Evolutionary conservation across 176 grass and related monocot genomes (phyloP).

Genomic region (Oryza rufipogon): DNA sequence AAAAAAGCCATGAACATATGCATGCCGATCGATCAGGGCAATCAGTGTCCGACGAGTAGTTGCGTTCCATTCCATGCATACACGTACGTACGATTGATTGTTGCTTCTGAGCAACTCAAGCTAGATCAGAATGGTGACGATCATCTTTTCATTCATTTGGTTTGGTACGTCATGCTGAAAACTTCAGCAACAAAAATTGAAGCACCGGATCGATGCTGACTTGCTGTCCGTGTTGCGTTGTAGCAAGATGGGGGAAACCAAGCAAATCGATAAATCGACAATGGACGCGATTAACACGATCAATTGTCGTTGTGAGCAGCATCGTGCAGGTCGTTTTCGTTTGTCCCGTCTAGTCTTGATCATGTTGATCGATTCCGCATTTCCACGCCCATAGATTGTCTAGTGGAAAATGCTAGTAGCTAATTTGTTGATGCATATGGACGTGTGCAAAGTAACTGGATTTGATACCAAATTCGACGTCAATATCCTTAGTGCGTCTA

Average conservation of each 20-base stretch:
- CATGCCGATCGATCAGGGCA: neutral
- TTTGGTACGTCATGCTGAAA: neutral
- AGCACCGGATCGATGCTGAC: neutral
- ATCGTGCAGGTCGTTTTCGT: neutral
- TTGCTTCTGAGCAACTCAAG: conserved; percentile 37
- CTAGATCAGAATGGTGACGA: too few relatives aligned
- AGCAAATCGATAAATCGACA: neutral
- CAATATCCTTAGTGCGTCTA: neutral
- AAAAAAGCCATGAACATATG: neutral
- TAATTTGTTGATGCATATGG: neutral
- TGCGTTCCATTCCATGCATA: neutral
- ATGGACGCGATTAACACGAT: neutral
- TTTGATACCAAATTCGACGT: neutral
- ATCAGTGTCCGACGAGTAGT: neutral
- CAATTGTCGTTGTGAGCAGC: neutral
- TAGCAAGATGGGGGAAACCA: neutral
- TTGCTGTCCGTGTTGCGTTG: neutral
- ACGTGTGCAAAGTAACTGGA: neutral
- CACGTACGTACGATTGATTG: neutral
- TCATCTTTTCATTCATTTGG: neutral
- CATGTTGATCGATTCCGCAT: neutral
- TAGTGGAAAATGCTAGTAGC: neutral
- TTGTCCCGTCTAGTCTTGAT: neutral
- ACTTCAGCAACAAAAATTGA: neutral
- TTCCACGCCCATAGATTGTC: neutral